These are phyloP conservation scores for Ramicandelaber brevisporus DNA, from an alignment of 192 early-diverging fungal species.

Conservation along the genomic window DNA sequence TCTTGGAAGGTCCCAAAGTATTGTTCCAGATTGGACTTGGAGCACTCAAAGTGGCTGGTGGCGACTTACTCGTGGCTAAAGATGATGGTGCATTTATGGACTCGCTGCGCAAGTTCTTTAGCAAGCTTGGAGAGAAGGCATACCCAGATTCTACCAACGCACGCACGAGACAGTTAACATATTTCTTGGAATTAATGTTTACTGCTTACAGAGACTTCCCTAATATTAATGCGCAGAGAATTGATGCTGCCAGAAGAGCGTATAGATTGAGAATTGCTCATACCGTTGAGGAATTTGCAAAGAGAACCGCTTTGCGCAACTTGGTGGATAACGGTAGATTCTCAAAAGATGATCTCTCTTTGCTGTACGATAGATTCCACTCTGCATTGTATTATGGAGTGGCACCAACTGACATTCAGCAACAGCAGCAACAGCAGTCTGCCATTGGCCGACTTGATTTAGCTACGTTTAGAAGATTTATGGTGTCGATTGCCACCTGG, in stretches of 20 bases:
- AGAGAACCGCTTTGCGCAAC: slow-evolving; percentile 66
- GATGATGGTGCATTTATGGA: slow-evolving; percentile 64
- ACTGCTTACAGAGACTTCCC: slow-evolving; percentile 82
- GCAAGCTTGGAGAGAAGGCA: slow-evolving; percentile 47
- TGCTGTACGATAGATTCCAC: slow-evolving; percentile 78
- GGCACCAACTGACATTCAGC: background rate
- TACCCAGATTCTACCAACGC: slow-evolving; percentile 25
- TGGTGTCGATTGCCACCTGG: slow-evolving; percentile 42
- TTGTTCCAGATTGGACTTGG: slow-evolving; percentile 82
- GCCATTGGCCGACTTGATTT: slow-evolving; percentile 21
- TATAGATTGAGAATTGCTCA: slow-evolving; percentile 78
- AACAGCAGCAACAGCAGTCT: slow-evolving; percentile 4
- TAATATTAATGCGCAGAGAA: slow-evolving; percentile 38
- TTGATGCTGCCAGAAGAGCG: slow-evolving; percentile 54
- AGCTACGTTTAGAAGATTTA: slow-evolving; percentile 48
- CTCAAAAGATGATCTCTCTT: slow-evolving; percentile 57
- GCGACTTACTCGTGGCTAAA: slow-evolving; percentile 27
- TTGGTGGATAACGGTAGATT: slow-evolving; percentile 49
- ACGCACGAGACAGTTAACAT: slow-evolving; percentile 28
- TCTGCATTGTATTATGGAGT: slow-evolving; percentile 37
- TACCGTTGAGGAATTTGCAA: slow-evolving; percentile 78
- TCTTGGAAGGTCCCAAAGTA: slow-evolving; percentile 90
- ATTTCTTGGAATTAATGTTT: slow-evolving; percentile 79
- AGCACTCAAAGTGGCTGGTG: slow-evolving; percentile 80
- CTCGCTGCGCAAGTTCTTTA: slow-evolving; percentile 69